Base-by-base conservation (phyloP, 163 green algal species). In the Scenedesmus sp. region DNA sequence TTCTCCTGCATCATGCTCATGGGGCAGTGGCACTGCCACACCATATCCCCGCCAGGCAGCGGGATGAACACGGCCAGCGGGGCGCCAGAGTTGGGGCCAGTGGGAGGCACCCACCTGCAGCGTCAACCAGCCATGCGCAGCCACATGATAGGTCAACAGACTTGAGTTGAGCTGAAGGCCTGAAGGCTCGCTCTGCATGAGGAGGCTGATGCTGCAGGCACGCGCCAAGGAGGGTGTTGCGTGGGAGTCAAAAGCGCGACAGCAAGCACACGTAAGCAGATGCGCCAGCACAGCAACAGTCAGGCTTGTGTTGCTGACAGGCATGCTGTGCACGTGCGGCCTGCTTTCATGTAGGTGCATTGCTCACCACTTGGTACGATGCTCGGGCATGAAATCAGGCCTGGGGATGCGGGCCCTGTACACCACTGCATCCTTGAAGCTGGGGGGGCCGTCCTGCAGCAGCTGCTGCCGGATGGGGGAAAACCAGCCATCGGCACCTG, bases 401-500 rank as follows among this genome's bases (percentile, higher is more conserved):
- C 65, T 65, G 16, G 59, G 51, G 46, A 93, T 76, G 20, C 92
- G 78, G 2, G 89, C 92, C n/a, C 92, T 35, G 83, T 68, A 94
- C 49, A 91, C 82, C 20, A 94, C 87, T 20, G 26, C 72, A 15
- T 89, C 80, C 68, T 94, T 87, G 49, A 92, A 94, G 20, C n/a
- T 89, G 24, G 92, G 93, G 7, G 91, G 91, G 3, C 91, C 93
- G 49, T 94, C 93, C 15, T 68, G 49, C 24, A 94, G 88, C 40
- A 81, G 53, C 86, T 93, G 88, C 61, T 90, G 56, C 20, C 93
- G 44, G 30, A 95, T 83, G 6, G 43, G 51, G 1, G 81, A 91
- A 61, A 95, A 95, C 88, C 91, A 93, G 53, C 91, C 90, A 56
- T 94, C 93, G 49, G 93, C 90, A 43, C 93, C 65, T 76, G 65